Conservation (phyloP, 345 rosid species). For the Moricandia arvensis region DNA sequence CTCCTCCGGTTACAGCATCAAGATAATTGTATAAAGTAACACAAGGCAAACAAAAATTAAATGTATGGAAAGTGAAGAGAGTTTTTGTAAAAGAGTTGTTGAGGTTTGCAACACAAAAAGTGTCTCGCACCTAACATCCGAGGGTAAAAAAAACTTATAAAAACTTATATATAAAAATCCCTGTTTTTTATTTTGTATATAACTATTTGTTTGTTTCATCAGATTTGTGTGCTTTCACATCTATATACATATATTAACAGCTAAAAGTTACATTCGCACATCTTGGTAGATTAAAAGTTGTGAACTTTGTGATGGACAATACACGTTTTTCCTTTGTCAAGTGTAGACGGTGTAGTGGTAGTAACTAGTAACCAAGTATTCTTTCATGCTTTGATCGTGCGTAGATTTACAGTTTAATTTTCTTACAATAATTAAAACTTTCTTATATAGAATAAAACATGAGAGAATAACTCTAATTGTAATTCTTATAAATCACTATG, state of each 20-base stretch:
- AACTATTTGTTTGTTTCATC: neutral
- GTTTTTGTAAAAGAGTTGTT: constrained; percentile 27
- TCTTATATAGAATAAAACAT: too few species aligned
- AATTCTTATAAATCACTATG: neutral
- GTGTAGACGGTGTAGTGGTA: too few species aligned
- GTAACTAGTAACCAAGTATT: too few species aligned
- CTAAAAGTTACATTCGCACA: neutral
- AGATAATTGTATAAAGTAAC: constrained; percentile 35
- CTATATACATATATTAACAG: neutral
- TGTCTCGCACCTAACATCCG: constrained; percentile 36
- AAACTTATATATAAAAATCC: constrained; percentile 9
- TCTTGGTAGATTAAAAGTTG: neutral
- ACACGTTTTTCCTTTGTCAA: neutral
- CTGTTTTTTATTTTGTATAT: constrained; percentile 21
- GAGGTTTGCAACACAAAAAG: constrained; percentile 39
- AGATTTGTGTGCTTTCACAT: neutral
- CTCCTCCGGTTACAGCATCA: constrained; percentile 23
- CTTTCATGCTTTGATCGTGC: too few species aligned
- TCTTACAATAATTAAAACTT: neutral
- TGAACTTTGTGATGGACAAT: neutral
- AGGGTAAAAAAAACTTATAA: too few species aligned
- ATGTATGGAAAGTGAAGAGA: constrained; percentile 35
- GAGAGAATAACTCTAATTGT: neutral
- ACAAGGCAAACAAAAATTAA: constrained; percentile 13
- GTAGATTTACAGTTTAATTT: too few species aligned